Base-by-base conservation (phyloP, 495 filamentous ascomycete genomes). In the Tuber borchii region DNA sequence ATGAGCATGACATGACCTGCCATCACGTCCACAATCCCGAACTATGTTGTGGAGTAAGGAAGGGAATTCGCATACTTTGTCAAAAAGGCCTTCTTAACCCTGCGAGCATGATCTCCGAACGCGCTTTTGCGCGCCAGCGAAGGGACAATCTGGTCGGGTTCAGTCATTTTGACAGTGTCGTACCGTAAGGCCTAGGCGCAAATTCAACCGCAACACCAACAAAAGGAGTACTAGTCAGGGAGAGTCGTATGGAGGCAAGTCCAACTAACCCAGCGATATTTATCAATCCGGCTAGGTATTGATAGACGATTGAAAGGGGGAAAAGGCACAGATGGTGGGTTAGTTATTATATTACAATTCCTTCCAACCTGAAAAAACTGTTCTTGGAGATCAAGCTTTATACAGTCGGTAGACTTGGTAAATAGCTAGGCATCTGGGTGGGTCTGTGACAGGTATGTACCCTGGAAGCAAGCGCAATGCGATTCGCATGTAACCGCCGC, bases 131-230 rank as follows among this genome's bases (percentile, higher is more conserved):
- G 86, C 17, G 82, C 75, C 48, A 81, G 77, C 73, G 87, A 84
- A 17, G 87, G 86, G 6, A 87, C 87, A 75, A 88, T 87, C 77
- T 85, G 85, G 75, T 88, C 87, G 10, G 86, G 87, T 71, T 73
- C 77, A 22, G 76, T 61, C 78, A 79, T 79, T 61, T 26, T 65
- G 56, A 31, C 16, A 65, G 56, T 17, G 56, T 31, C 56, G 56
- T 65, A 65, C 17, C 8, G 20, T 56, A 26, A 3, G 10, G 51
- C 2, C 51, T 56, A n/a, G 12, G 51, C 2, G 51, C 51, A 26
- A 56, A 56, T 56, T 56, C n/a, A 56, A 56, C 19, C 6, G 46
- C 8, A 56, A 26, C 22, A 26, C 51, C 10, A 26, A 26, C 51
- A 26, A 26, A 10, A 16, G 26, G n/a, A 61, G 26, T 31, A 16